A percentile compares a stretch with the other conserved stretches of the same genome.
Evolutionary conservation across 1,284 basidiomycete genomes (phyloP).

Genomic region (Sanghuangporus sanghuang): DNA sequence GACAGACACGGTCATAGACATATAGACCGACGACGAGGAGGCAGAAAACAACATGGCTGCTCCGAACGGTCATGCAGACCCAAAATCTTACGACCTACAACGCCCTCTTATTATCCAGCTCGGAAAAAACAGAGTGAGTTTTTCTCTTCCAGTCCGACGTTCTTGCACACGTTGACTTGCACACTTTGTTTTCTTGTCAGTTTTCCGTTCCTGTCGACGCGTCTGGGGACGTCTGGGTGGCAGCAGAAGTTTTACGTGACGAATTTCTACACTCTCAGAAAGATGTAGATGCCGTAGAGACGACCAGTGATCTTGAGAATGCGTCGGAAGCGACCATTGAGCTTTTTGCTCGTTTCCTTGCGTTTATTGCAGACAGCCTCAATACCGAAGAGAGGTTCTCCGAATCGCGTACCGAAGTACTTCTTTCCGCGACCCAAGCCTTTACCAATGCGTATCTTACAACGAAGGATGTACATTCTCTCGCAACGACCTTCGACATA

Average conservation of each 20-base stretch:
- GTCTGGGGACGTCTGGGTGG: constrained; percentile 76
- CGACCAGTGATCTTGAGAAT: constrained; percentile 47
- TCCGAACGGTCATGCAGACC: constrained; percentile 17
- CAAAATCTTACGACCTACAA: neutral
- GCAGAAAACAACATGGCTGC: constrained; percentile 4
- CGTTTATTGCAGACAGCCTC: constrained; percentile 62
- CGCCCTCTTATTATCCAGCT: constrained; percentile 62
- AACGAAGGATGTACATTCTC: constrained; percentile 73
- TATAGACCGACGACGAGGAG: constrained; percentile 9
- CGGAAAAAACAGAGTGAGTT: constrained; percentile 59
- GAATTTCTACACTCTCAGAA: constrained; percentile 72
- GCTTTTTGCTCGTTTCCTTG: constrained; percentile 77
- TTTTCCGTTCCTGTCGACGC: constrained; percentile 83
- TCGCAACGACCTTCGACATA: constrained; percentile 71
- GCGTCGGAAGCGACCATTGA: constrained; percentile 63
- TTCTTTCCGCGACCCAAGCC: constrained; percentile 67
- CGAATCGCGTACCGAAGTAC: constrained; percentile 59
- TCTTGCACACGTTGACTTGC: neutral
- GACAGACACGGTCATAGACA: constrained; percentile 2
- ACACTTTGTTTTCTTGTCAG: constrained; percentile 25
- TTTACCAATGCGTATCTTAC: constrained; percentile 79
- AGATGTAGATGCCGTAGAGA: constrained; percentile 48
- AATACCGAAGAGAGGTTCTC: constrained; percentile 47
- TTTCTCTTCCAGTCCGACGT: constrained; percentile 19
- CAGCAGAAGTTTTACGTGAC: constrained; percentile 82